These are phyloP conservation scores for Chytriomyces sp. DNA, from an alignment of 192 early-diverging fungal species.

Conservation along the genomic window DNA sequence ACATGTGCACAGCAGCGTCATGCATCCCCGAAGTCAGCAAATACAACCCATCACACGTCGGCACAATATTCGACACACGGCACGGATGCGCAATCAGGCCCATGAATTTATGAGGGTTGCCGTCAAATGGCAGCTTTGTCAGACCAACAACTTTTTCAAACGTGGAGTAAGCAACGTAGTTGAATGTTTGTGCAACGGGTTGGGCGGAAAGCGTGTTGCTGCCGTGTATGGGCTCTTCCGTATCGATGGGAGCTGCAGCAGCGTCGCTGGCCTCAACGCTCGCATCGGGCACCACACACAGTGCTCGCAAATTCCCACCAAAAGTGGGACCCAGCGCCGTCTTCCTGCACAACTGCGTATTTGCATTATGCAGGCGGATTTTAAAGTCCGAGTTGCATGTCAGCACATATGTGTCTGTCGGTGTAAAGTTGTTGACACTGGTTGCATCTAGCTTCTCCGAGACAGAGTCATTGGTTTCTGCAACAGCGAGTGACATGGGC, in stretches of 20 bases:
- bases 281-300: slow-evolving; percentile 27
- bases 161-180: slow-evolving; percentile 50
- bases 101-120: slow-evolving; percentile 59
- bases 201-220: too few relatives aligned
- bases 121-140: slow-evolving; percentile 63
- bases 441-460: neutral
- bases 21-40: slow-evolving; percentile 52
- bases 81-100: slow-evolving; percentile 65
- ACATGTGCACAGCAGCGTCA: slow-evolving; percentile 60
- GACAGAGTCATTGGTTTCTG: neutral
- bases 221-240: neutral
- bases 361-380: slow-evolving; percentile 48
- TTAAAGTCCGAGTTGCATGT: slow-evolving; percentile 53
- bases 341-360: slow-evolving; percentile 57
- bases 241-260: neutral
- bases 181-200: neutral
- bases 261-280: neutral
- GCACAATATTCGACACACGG: slow-evolving; percentile 47
- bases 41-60: slow-evolving; percentile 46
- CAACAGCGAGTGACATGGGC: neutral
- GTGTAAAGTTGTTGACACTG: neutral
- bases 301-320: slow-evolving; percentile 41
- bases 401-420: slow-evolving; percentile 52
- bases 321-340: slow-evolving; percentile 63
- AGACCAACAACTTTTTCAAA: slow-evolving; percentile 60